These are phyloP conservation scores for Populus simonii DNA, from an alignment of 345 rosid species.

Conservation along the genomic window DNA sequence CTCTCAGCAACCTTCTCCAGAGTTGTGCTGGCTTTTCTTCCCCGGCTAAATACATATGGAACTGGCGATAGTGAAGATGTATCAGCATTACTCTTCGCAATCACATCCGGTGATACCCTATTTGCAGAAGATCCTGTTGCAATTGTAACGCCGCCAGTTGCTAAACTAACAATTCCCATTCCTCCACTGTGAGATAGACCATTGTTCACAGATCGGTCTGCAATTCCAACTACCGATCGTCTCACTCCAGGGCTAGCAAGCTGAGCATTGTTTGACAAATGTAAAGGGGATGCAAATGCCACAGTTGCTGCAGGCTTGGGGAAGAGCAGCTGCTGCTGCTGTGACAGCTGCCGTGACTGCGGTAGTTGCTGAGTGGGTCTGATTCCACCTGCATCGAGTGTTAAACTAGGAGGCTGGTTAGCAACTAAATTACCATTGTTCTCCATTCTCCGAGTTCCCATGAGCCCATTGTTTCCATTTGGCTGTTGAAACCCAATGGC, in stretches of 20 bases:
- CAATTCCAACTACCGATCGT: constrained; percentile 32
- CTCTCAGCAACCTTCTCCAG: constrained; percentile 95
- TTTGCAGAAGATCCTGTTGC: constrained; percentile 60
- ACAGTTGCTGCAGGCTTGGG: constrained; percentile 62
- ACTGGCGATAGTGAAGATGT: constrained; percentile 69
- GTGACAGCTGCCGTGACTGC: constrained; percentile 4
- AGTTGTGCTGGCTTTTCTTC: constrained; percentile 55
- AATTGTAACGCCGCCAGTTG: constrained; percentile 31
- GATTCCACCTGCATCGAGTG: constrained; percentile 45
- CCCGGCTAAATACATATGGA: constrained; percentile 73
- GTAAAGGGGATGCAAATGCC: constrained; percentile 53
- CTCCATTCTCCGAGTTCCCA: constrained; percentile 25
- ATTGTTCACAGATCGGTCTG: constrained; percentile 42
- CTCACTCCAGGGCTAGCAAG: constrained; percentile 44
- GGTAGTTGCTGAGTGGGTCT: constrained; percentile 35
- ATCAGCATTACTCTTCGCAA: constrained; percentile 62
- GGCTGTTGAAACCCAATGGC: constrained; percentile 59
- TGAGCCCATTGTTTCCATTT: constrained; percentile 40
- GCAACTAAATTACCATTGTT: constrained; percentile 29
- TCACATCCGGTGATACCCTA: constrained; percentile 65
- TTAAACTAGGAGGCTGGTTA: constrained; percentile 43
- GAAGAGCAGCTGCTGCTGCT: constrained; percentile 49
- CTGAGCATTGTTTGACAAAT: constrained; percentile 34
- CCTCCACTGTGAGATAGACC: constrained; percentile 42
- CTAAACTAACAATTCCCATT: constrained; percentile 39